These are phyloP conservation scores for Psidium friedrichsthalianum DNA, from an alignment of 345 rosid species.

Conservation along the genomic window DNA sequence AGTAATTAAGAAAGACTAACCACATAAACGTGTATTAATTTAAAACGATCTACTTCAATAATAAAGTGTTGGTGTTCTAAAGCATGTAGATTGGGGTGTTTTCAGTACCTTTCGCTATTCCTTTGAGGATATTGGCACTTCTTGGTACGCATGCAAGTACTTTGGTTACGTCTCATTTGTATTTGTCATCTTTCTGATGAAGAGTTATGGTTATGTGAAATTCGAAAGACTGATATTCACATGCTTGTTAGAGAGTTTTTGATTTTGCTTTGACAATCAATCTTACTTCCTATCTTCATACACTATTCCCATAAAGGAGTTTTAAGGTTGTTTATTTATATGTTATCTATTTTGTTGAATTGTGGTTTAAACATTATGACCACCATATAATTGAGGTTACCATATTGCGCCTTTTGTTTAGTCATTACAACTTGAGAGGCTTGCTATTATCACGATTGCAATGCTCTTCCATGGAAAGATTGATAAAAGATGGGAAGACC, in stretches of 20 bases:
- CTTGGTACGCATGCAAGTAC: not conserved
- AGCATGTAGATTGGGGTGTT: not conserved
- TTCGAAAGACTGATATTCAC: not conserved
- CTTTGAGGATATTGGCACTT: not conserved
- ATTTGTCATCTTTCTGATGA: not conserved
- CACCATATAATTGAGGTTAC: not conserved
- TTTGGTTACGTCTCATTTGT: not conserved
- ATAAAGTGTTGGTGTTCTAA: not conserved
- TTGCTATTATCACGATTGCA: constrained; percentile 91
- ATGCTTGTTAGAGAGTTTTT: not conserved
- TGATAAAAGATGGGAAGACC: constrained; percentile 83
- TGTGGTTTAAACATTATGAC: not conserved
- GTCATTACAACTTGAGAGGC: constrained; percentile 94
- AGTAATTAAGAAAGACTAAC: not conserved
- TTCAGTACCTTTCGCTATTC: not conserved
- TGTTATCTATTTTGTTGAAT: not conserved
- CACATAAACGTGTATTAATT: not conserved
- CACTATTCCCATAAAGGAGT: not conserved
- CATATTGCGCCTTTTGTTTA: constrained; percentile 15
- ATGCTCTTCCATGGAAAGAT: constrained; percentile 75
- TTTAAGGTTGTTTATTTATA: not conserved
- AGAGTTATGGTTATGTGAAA: not conserved
- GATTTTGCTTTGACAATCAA: not conserved
- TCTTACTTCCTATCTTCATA: not conserved
- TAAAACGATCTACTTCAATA: not conserved